Base-by-base conservation (phyloP, 345 rosid genomes). In the Hypericum androsaemum region DNA sequence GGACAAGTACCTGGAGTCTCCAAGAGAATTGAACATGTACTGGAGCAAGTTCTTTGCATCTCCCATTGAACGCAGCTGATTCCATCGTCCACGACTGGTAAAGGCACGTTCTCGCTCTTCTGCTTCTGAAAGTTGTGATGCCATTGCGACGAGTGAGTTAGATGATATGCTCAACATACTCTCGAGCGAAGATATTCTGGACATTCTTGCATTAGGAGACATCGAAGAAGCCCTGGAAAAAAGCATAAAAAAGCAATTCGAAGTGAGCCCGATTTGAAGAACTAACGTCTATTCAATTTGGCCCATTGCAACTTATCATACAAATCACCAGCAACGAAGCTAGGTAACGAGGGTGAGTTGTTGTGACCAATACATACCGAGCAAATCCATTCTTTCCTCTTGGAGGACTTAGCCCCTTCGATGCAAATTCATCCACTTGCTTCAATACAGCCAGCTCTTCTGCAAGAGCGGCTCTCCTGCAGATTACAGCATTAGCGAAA, bases 121-220 rank as follows among this genome's bases (percentile, higher is more conserved):
- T 13, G 37, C 42, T 47, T 54, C 54, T 40, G 97, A 92, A 56
- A 92, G 94, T 70, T 92, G 95, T 62, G 97, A 88, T 54, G 98
- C 98, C 98, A 92, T 92, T 42, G 98, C 81, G 28, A 92, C 97
- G 14, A 92, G 86, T 38, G 95, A 92, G 65, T 83, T 85, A 47
- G 98, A 92, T 64, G 98, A 78, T 66, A 88, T 85, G 68, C 81
- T 76, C 10, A 88, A 73, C 98, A 92, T 92, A 72, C 69, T 80
- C 75, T 92, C 97, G 16, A 92, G 95, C 42, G 95, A 88, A 56
- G 95, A 80, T 70, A 80, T 85, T 57, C 97, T 64, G 36, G 98
- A 81, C 84, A 77, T 66, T 69, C 98, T 81, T 42, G 98, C 95
- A 76, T 69, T 80, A 58, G 97, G 90, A 56, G 97, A 83, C 87